Percentiles rank a stretch among this genome's conserved stretches.
Evolutionary conservation across 1,284 basidiomycete genomes (phyloP).

Genomic region (Puccinia polysora): DNA sequence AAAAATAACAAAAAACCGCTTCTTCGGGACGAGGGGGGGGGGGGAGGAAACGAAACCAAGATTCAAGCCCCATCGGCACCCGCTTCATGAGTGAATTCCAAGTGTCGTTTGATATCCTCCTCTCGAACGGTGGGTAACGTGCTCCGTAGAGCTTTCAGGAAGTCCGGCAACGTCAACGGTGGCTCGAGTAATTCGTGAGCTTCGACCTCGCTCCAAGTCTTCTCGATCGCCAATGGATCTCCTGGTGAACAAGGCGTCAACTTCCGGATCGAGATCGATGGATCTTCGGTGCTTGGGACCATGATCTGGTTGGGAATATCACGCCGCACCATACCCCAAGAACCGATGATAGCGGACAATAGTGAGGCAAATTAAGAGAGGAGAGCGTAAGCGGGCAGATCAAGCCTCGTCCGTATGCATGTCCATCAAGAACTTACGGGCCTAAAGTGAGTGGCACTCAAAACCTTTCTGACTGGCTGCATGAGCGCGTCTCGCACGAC

Average conservation of each 20-base stretch:
- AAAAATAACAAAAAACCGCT: too few relatives aligned
- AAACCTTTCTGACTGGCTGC: conserved; percentile 96
- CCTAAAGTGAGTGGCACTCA: conserved; percentile 93
- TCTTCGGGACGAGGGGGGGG: not conserved
- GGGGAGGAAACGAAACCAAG: not conserved
- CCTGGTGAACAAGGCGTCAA: conserved; percentile 92
- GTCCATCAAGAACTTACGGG: conserved; percentile 52
- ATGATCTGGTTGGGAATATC: conserved; percentile 53
- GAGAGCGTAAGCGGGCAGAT: not conserved
- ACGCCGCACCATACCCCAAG: too few relatives aligned
- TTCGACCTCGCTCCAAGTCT: conserved; percentile 85
- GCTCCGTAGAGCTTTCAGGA: conserved; percentile 73
- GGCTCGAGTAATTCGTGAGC: conserved; percentile 88
- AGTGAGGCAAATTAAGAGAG: too few relatives aligned
- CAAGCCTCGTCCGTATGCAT: not conserved
- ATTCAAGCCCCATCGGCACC: conserved; percentile 51
- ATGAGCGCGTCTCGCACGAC: conserved; percentile 94
- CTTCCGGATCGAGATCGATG: conserved; percentile 60
- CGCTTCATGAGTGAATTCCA: conserved; percentile 81
- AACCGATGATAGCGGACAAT: too few relatives aligned
- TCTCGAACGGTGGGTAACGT: conserved; percentile 84
- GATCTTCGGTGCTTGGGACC: conserved; percentile 54
- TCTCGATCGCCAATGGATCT: conserved; percentile 77
- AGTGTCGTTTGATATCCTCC: conserved; percentile 82
- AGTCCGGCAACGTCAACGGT: conserved; percentile 71